These are phyloP conservation scores for Zangia roseola DNA, from an alignment of 768 basidiomycete genomes.

Conservation along the genomic window DNA sequence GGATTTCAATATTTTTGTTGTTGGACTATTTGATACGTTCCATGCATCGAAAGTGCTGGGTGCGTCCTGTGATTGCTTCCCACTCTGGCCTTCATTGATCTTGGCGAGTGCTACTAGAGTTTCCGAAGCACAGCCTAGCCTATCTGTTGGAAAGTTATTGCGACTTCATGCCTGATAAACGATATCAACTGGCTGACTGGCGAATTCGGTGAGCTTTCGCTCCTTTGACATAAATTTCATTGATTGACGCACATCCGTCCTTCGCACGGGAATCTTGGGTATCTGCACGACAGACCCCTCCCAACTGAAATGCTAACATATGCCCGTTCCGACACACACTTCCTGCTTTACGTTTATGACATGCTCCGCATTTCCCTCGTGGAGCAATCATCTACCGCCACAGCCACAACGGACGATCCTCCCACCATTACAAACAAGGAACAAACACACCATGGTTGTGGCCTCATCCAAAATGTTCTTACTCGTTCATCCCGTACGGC, in stretches of 20 bases:
- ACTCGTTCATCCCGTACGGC: conserved; percentile 74
- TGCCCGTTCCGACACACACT: conserved; percentile 96
- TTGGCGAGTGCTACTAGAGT: conserved; percentile 45
- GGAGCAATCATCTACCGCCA: conserved; percentile 50
- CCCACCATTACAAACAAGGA: background rate
- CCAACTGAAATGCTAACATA: conserved; percentile 88
- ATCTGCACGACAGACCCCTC: conserved; percentile 52
- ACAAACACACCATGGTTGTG: conserved; percentile 27
- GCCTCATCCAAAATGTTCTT: conserved; percentile 63
- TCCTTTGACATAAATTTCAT: background rate
- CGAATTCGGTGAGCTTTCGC: conserved; percentile 64
- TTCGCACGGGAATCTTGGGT: background rate
- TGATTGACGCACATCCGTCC: background rate
- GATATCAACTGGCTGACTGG: conserved; percentile 98
- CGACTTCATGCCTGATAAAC: conserved; percentile 88
- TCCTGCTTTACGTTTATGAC: conserved; percentile 90
- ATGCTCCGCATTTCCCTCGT: conserved; percentile 83
- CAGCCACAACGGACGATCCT: conserved; percentile 19
- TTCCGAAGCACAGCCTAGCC: conserved; percentile 81
- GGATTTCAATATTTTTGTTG: conserved; percentile 90
- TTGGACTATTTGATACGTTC: conserved; percentile 96
- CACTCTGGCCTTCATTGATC: background rate
- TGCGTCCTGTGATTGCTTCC: conserved; percentile 23
- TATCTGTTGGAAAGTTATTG: conserved; percentile 86
- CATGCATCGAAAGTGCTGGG: conserved; percentile 88